Base-by-base conservation (phyloP, 2,329 filamentous ascomycete genomes). In the Capronia americana region DNA sequence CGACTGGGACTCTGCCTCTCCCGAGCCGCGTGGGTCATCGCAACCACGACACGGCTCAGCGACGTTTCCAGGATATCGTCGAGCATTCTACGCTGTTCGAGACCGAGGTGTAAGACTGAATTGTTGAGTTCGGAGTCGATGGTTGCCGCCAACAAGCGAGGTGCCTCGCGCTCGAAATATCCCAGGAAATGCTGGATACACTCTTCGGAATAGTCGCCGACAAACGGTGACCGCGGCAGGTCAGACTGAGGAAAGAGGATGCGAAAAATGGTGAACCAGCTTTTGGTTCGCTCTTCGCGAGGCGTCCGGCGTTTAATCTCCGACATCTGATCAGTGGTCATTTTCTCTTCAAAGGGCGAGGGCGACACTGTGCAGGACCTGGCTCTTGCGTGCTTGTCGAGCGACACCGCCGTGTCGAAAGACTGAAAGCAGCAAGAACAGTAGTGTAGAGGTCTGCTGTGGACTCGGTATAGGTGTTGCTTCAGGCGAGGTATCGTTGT, bases 381-480 rank as follows among this genome's bases (percentile, higher is more conserved):
- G 11, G 41, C n/a, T n/a, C 41, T 48, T 12, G 54, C 20, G 28
- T 66, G 64, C 20, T 10, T 23, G 20, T 58, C 51, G 7, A 54
- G 34, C 7, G 30, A 14, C 20, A 53, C 50, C 26, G 23, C 24
- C 12, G 41, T 38, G 10, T 58, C n/a, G 54, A 67, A 67, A 38
- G 32, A 38, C 5, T 12, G 20, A 38, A 64, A 63, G 38, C 59
- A 61, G 14, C 64, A 14, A 23, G n/a, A 28, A 63, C 59, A 67
- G 46, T 57, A 62, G 32, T 48, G 34, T 17, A 41, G 10, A 12
- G 62, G 64, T 20, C 55, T 5, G 30, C n/a, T 24, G 44, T 64
- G 57, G 48, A 66, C 55, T 12, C 65, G 53, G 46, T 67, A 64
- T 3, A 67, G 48, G 50, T 67, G 65, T 46, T 67, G 65, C 51